phyloP scores from a whole-genome alignment of 176 grass and related monocot species.

The Panicum miliaceum region DNA sequence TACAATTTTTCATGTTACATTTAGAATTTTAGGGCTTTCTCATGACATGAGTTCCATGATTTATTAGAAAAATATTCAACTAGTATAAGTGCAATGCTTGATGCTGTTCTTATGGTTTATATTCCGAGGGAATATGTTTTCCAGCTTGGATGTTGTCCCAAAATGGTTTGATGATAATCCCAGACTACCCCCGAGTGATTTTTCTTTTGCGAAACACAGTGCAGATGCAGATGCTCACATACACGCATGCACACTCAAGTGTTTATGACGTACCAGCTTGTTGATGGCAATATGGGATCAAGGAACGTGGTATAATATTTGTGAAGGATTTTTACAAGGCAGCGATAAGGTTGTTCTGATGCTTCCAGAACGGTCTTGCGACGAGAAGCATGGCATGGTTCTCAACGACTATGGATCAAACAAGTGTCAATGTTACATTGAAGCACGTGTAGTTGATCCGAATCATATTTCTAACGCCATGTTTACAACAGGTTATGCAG shows the following conservation, averaged over 20 bases:
- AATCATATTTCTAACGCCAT: not conserved
- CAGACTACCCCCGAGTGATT: no score
- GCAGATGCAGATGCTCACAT: no score
- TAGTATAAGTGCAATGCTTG: not conserved
- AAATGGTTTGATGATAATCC: not conserved
- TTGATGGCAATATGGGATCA: not conserved
- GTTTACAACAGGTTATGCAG: not conserved
- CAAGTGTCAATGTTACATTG: not conserved
- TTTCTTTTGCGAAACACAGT: no score
- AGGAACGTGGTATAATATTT: not conserved
- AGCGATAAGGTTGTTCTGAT: not conserved
- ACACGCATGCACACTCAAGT: no score
- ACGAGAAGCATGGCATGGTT: not conserved
- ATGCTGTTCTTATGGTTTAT: not conserved
- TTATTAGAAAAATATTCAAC: not conserved
- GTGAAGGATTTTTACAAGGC: not conserved
- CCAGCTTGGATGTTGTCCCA: not conserved
- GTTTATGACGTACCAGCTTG: not conserved
- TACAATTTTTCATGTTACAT: not conserved
- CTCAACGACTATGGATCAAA: not conserved
- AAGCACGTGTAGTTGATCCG: conserved; percentile 1
- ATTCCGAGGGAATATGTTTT: not conserved
- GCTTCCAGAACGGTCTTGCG: not conserved
- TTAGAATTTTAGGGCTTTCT: not conserved
- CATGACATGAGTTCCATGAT: not conserved